Evolutionary conservation across 2,329 filamentous ascomycete species (phyloP), one percentile per base, ranked within the genome.

Genomic region (Lasiodiplodia gonubiensis): DNA sequence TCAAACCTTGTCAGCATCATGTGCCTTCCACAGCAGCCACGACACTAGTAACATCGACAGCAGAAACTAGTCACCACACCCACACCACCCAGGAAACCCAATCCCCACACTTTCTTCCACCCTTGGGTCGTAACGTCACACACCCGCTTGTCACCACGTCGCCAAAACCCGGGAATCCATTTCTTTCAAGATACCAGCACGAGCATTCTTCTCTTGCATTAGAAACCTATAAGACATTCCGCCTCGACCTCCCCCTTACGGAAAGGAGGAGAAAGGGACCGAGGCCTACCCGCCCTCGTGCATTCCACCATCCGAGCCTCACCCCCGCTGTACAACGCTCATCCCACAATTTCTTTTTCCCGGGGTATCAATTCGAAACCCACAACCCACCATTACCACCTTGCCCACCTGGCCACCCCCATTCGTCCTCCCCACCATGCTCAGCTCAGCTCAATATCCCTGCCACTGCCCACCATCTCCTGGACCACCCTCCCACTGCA

Each of bases 381-480:
- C 49, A 42, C 39, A 42, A 21, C 42, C 42, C 42, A 46, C 42
- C 42, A n/a, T 11, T 10, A 46, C 42, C 42, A 21, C 30, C 30
- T n/a, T 30, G 30, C 30, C 27, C 8, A 8, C 27, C 8, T n/a
- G n/a, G n/a, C n/a, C n/a, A n/a, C 27, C 8, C 30, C 12, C 23
- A 52, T n/a, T n/a, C 48, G 6, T n/a, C 48, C 48, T 51, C 49
- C 11, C 1, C 49, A 27, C 49, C 16, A n/a, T 8, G 30, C 30
- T 33, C 30, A 33, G 30, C 30, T 33, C 55, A n/a, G 18, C 16
- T 63, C 59, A 64, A 46, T 64, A 64, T 23, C 61, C 61, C 61
- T 64, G 61, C 61, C 61, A 64, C 61, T 64, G 61, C 23, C 37
- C 49, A 21, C 61, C 59, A 21, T 42, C 39, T 5, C 46, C 46